Evolutionary conservation across 2,329 filamentous ascomycete species (phyloP), one percentile per base, ranked within the genome.

Genomic region (Cladophialophora yegresii): DNA sequence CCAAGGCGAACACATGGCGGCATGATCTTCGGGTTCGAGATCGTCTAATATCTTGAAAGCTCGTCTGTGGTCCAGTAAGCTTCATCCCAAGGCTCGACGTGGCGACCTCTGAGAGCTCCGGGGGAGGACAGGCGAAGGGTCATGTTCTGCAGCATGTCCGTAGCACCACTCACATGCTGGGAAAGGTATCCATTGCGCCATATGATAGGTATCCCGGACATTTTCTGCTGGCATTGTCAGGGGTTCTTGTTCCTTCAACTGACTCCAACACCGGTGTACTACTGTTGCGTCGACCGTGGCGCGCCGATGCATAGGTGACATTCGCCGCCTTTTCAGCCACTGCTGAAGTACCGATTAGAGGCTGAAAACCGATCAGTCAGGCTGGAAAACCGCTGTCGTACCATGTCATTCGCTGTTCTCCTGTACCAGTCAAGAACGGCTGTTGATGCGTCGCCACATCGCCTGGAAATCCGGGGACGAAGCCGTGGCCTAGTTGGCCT

Each of bases 1-100:
- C 47, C 53, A 61, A 33, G 61, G 49, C 49, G 61, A 54, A 66
- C 66, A 66, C 66, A 68, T 68, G 66, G 66, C 61, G 59, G 45
- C 53, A 60, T 58, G 61, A 65, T 65, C 62, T 61, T 65, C 61
- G 61, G 55, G 28, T 63, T 66, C 43, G 51, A 56, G 63, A 62
- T 63, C 50, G 59, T 54, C 57, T 54, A 55, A 47, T 36, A 49
- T 28, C 57, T 61, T 23, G 40, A 51, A 54, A 53, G 40, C 40
- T 58, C 43, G 43, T 40, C 59, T 53, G n/a, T 40, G 16, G 43
- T 54, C 62, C 62, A 65, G 58, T 64, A 50, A 64, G 33, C 55
- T 33, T 54, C 40, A 61, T 54, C 40, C 54, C 58, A 50, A 55
- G 43, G 47, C 50, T 63, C 63, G 66, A 68, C 66, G 66, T 68